Evolutionary conservation across 805 yeast species (phyloP), one percentile per base, ranked within the genome.

Genomic region (Ogataea nitratoaversa): DNA sequence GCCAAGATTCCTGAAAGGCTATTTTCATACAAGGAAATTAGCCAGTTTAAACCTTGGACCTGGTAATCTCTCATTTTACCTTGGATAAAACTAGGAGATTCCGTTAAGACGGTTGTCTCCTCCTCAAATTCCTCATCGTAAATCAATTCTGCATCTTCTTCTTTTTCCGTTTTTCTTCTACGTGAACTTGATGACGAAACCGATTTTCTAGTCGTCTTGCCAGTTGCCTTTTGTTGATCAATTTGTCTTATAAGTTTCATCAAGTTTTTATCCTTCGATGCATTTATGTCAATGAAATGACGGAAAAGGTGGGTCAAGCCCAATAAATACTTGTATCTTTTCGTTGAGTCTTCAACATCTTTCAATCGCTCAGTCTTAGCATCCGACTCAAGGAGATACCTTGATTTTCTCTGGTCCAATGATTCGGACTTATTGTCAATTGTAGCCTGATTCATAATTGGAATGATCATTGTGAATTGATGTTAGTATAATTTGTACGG

Each of bases 21-120:
- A 62, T 91, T 88, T 50, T 90, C 96, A 59, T 89, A 86, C 27
- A 91, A 65, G 1, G 95, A 79, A 16, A 91, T 82, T 56, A 91
- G 71, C 99, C 99, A 91, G 63, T 93, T 93, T 37, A 91, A 72
- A 37, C 99, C 99, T 57, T 89, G 96, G 23, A 91, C 70, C 66
- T 91, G 99, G 59, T 93, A 91, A 56, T 88, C 95, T 52, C 99
- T 74, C 52, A 93, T 67, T 39, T 59, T 71, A 8, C 99, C 99
- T 30, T 79, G 65, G 32, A 91, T 67, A 57, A 72, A 91, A 3
- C 78, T 69, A 0, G 99, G 99, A 0, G 91, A 78, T 54, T 87
- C 95, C 0, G 95, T 83, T 38, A 91, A 70, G n/a, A 84, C 82
- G 0, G 88, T 80, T 3, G 82, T 69, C 28, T 72, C 77, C 34